Conservation (phyloP, 768 basidiomycete species). For the Pulveroboletus sp. region DNA sequence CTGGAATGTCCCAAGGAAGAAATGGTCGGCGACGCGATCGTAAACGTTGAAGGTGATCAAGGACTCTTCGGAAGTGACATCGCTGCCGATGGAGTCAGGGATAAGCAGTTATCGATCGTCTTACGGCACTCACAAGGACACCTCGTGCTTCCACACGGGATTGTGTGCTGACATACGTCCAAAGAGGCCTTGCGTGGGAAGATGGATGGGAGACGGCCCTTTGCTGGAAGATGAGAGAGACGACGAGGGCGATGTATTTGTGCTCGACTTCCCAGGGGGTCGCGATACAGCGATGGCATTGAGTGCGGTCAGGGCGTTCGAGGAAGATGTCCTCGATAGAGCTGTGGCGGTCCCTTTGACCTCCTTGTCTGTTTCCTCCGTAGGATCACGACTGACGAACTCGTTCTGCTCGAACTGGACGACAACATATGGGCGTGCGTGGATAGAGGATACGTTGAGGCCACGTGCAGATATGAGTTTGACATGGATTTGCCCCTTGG, state of each 20-base stretch:
- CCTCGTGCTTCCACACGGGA: conserved; percentile 99
- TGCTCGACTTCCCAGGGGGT: conserved; percentile 40
- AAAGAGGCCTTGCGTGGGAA: conserved; percentile 48
- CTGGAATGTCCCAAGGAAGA: conserved; percentile 87
- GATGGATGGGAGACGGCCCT: conserved; percentile 28
- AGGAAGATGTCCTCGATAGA: conserved; percentile 54
- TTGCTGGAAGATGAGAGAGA: conserved; percentile 39
- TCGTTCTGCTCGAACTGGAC: conserved; percentile 99
- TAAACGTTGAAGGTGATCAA: conserved; percentile 86
- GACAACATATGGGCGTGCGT: conserved; percentile 85
- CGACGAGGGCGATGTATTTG: conserved; percentile 42
- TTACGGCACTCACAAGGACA: conserved; percentile 77
- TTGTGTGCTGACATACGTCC: conserved; percentile 71
- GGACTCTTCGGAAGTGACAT: conserved; percentile 87
- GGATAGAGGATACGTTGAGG: conserved; percentile 64
- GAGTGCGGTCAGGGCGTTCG: conserved; percentile 62
- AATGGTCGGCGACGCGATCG: conserved; percentile 79
- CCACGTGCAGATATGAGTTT: conserved; percentile 91
- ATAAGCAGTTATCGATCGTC: conserved; percentile 11
- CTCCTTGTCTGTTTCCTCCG: conserved; percentile 81
- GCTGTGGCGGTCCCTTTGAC: conserved; percentile 73
- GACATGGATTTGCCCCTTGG: conserved; percentile 83
- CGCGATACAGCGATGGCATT: conserved; percentile 55
- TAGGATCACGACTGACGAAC: conserved; percentile 90
- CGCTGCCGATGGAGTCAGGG: conserved; percentile 49